Evolutionary conservation across 176 grass and related monocot species (phyloP), one percentile per base, ranked within the genome.

Genomic region (Tillandsia fasciculata): DNA sequence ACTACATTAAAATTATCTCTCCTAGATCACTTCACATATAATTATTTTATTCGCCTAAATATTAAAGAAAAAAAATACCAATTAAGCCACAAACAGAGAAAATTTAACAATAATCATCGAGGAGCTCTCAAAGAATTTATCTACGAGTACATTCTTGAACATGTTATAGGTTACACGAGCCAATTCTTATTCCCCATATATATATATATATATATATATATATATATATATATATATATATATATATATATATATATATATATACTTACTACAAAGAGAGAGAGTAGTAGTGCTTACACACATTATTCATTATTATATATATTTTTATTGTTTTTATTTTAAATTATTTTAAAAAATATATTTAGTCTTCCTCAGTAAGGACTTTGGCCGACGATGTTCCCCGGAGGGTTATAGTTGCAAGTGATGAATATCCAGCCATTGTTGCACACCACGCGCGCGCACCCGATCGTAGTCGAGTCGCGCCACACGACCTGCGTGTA

Each of bases 401-500:
- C 81, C 4, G 11, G 48, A 27, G 74, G 84, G 66, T 64, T 75
- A 71, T 91, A 91, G 70, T 5, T 77, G 81, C 88, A 87, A 66
- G 24, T 74, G 18, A 91, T 77, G 80, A 91, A 84, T 49, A 79
- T 63, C 20, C 66, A 74, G 29, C 13, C 28, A 52, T 27, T 8
- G 75, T 20, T 64, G 69, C 78, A 84, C 15, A 17, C 68, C 3
- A 77, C 82, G 17, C 56, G 65, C 0, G 76, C 79, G 52, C 87
- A 89, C 9, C 79, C 87, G 26, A 89, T 89, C 22, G 48, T 24
- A 9, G 56, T 89, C 11, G 82, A 79, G 63, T 67, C 20, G 0
- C 79, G 17, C 87, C 87, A 89, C 24, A 89, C 82, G 22, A 85
- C 82, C 77, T 89, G 87, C 2, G 79, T 89, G 72, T 85, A 89